Evolutionary conservation across 2,329 filamentous ascomycete genomes (phyloP).

Genomic region (Coniosporium tulheliwenetii): DNA sequence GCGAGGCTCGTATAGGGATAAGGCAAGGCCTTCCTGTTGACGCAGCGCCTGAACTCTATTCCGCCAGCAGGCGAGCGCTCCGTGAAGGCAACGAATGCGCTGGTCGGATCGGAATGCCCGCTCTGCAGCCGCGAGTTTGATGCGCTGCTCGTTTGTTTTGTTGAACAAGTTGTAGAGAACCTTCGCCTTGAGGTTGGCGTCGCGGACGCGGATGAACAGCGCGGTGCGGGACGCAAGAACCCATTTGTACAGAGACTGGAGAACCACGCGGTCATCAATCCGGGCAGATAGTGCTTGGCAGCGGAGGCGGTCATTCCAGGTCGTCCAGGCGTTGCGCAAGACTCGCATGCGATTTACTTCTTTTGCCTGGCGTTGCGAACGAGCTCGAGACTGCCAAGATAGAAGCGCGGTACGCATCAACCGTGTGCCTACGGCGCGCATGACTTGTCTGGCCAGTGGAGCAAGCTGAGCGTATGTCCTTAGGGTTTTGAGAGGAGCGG

Average conservation of each 20-base stretch:
- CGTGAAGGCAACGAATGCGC: background rate
- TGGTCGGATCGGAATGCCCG: background rate
- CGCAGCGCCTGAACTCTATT: background rate
- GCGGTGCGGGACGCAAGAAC: conserved; percentile 32
- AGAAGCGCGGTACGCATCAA: conserved; percentile 30
- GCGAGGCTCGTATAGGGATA: conserved; percentile 25
- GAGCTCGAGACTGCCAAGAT: conserved; percentile 29
- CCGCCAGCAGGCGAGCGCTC: background rate
- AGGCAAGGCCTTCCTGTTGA: conserved; percentile 16
- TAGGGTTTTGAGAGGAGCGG: background rate
- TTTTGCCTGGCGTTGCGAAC: conserved; percentile 30
- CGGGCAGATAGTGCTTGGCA: conserved; percentile 33
- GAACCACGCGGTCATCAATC: conserved; percentile 39
- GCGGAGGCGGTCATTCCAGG: conserved; percentile 47
- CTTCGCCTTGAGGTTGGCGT: conserved; percentile 13
- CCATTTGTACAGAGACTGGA: conserved; percentile 46
- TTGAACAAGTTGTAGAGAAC: conserved; percentile 12
- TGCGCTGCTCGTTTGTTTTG: background rate
- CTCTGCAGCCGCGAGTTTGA: background rate
- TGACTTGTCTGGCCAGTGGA: conserved; percentile 25
- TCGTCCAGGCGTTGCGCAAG: conserved; percentile 40
- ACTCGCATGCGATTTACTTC: conserved; percentile 35
- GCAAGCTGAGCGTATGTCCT: conserved; percentile 22
- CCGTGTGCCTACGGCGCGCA: conserved; percentile 26
- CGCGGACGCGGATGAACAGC: conserved; percentile 22